Base-by-base conservation (phyloP, 306 rosid genomes). In the Vigna angularis region DNA sequence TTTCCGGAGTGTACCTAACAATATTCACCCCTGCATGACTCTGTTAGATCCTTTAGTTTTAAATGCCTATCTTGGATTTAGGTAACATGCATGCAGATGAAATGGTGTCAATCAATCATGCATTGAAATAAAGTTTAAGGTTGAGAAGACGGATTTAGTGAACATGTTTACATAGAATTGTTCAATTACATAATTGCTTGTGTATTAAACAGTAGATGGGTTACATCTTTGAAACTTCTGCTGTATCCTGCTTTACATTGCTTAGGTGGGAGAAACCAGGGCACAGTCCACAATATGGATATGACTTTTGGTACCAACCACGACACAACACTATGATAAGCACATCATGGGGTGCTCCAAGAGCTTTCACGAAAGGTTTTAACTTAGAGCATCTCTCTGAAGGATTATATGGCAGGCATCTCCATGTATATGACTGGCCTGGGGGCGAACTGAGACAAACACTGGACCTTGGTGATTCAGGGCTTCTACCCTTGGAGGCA, bases 271-370 rank as follows among this genome's bases (percentile, higher is more conserved):
- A 95, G 80, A 95, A 91, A 85, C 95, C 95, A 45, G 98, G 98
- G 83, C 87, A 95, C 47, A 89, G 97, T 85, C 98, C 98, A 47
- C 74, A 75, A 66, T 95, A 83, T 82, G 98, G 98, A n/a, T 92
- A 92, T 75, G 98, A 95, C 85, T 95, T 83, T 80, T 95, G 98
- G 98, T 95, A 95, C 88, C 98, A 95, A 78, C 98, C 98, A 0
- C 86, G 97, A 13, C 93, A 92, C 79, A 85, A 85, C 66, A 92
- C 97, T 66, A 95, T 95, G 98, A 92, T 95, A 48, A 94, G 98
- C 90, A 52, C 97, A 66, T 92, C 98, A 52, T 95, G 97, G 97
- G 98, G 98, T 59, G 98, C 98, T 79, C 98, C 98, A 74, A 63
- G 79, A 62, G 98, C 98, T 47, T 95, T 95, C 81, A 79, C 90